Conservation (phyloP, 208 protist species). For the Acanthamoeba castellanii region DNA sequence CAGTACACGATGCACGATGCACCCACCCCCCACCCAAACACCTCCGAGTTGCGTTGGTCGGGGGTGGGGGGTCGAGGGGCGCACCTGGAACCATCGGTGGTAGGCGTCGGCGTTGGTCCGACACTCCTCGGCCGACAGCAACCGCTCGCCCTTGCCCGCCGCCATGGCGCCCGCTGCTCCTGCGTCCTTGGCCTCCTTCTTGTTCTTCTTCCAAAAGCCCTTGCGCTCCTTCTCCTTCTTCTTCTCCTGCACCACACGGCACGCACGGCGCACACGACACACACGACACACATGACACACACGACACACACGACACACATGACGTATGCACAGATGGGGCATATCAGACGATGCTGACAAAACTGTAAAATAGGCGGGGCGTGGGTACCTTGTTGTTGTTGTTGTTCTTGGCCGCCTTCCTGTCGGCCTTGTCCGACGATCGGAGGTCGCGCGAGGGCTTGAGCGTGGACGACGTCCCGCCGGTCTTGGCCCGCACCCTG, state of each 20-base stretch:
- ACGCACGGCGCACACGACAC: no score
- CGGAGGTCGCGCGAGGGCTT: not conserved
- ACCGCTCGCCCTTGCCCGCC: not conserved
- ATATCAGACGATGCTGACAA: no score
- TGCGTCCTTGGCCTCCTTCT: not conserved
- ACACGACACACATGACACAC: no score
- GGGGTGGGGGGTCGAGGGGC: no score
- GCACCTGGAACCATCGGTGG: not conserved
- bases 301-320: no score
- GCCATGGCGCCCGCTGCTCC: no score
- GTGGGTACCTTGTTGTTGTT: not conserved
- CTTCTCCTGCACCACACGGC: not conserved
- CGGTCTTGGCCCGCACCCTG: not conserved
- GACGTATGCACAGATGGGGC: no score
- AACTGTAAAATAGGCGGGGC: no score
- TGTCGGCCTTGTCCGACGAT: not conserved
- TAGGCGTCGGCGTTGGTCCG: not conserved
- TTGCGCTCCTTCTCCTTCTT: not conserved
- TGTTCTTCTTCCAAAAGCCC: slow-evolving; percentile 11
- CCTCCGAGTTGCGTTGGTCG: not conserved
- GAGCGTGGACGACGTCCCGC: not conserved
- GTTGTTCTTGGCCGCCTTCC: no score
- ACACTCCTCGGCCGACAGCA: not conserved
- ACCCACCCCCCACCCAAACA: not conserved
- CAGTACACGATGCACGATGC: no score